phyloP scores from a whole-genome alignment of 176 grass and related monocot species.

The Lolium rigidum region DNA sequence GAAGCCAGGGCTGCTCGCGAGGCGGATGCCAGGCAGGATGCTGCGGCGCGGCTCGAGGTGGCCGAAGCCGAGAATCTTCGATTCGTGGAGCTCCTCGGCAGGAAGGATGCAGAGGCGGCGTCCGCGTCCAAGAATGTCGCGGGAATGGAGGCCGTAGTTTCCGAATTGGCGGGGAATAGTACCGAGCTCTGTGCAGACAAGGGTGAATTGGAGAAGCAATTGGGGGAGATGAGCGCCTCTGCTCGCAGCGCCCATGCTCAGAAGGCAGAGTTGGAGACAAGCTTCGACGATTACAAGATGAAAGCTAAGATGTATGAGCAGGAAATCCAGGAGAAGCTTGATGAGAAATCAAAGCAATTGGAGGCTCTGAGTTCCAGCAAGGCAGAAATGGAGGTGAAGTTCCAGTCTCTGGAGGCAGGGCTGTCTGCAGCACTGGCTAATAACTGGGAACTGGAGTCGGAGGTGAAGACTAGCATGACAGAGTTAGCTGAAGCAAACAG shows the following conservation, averaged over 20 bases:
- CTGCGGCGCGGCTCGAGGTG: slow-evolving; percentile 23
- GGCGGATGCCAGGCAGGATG: slow-evolving; percentile 22
- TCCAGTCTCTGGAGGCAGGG: not conserved
- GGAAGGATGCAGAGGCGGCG: not conserved
- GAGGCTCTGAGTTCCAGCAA: not conserved
- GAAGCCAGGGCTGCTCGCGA: not conserved
- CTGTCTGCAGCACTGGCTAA: not conserved
- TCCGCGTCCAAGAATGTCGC: not conserved
- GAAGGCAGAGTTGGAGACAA: not conserved
- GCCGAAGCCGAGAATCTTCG: slow-evolving; percentile 7
- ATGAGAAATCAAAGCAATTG: slow-evolving; percentile 9
- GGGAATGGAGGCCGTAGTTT: not conserved
- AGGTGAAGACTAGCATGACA: not conserved
- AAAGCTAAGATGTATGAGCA: not conserved
- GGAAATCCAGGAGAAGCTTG: slow-evolving; percentile 20
- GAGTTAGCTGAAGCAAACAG: not conserved
- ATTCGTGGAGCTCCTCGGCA: slow-evolving; percentile 21
- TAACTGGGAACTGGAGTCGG: not conserved
- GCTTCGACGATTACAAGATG: slow-evolving; percentile 7
- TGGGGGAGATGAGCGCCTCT: slow-evolving; percentile 1
- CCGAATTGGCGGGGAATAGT: not conserved
- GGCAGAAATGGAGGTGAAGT: not conserved
- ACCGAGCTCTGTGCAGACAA: not conserved
- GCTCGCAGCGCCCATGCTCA: not conserved
- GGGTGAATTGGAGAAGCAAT: not conserved